Evolutionary conservation across 768 basidiomycete genomes (phyloP).

Genomic region (Lactifluus rugatus): DNA sequence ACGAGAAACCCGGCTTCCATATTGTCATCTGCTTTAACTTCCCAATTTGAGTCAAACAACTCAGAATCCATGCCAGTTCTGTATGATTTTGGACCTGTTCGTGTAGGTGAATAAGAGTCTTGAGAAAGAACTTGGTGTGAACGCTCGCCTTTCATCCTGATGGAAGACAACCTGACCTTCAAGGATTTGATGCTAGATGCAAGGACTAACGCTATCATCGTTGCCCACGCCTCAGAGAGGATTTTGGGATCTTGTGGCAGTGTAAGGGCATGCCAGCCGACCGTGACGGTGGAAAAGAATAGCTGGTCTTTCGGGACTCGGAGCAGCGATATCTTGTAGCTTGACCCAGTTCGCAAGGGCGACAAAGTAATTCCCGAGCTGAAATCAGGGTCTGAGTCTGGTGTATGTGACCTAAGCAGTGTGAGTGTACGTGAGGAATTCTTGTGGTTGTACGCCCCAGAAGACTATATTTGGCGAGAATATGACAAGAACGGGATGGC

Average conservation of each 20-base stretch:
- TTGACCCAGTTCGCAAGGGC: conserved; percentile 85
- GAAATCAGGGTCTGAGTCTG: not conserved
- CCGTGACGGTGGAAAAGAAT: conserved; percentile 80
- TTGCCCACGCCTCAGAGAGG: conserved; percentile 53
- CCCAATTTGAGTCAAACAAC: conserved; percentile 75
- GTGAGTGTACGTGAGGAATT: conserved; percentile 63
- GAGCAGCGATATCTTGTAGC: conserved; percentile 52
- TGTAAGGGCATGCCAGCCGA: conserved; percentile 93
- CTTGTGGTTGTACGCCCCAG: conserved; percentile 91
- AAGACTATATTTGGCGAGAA: conserved; percentile 42
- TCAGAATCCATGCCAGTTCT: conserved; percentile 85
- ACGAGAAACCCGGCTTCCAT: conserved; percentile 64
- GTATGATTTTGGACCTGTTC: conserved; percentile 70
- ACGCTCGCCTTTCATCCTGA: conserved; percentile 70
- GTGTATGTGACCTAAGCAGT: not conserved
- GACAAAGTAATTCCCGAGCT: conserved; percentile 93
- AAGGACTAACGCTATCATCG: conserved; percentile 75
- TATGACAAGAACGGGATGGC: too few relatives aligned
- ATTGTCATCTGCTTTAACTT: conserved; percentile 86
- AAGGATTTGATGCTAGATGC: conserved; percentile 80
- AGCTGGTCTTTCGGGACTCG: conserved; percentile 57
- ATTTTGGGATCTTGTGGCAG: conserved; percentile 72
- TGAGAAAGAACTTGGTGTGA: not conserved
- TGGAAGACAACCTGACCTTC: conserved; percentile 68
- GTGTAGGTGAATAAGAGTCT: not conserved